phyloP scores from a whole-genome alignment of 495 filamentous ascomycete species.

The Pseudevernia furfuracea region DNA sequence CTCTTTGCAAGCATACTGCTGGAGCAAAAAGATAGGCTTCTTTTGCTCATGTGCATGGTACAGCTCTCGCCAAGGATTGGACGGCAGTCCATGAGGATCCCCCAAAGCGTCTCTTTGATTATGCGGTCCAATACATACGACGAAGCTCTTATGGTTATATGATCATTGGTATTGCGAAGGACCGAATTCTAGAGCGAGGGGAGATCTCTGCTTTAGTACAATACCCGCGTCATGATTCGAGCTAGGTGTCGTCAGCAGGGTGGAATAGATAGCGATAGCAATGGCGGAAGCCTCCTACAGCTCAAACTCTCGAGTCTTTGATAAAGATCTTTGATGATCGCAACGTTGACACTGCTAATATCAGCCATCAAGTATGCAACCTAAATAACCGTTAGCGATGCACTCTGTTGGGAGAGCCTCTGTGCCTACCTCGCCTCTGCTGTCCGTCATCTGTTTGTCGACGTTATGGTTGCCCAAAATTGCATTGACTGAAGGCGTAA shows the following conservation, averaged over 20 bases:
- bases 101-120: background rate
- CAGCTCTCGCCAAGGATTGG: background rate
- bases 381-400: constrained; percentile 31
- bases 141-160: background rate
- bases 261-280: constrained; percentile 4
- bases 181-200: background rate
- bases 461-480: constrained; percentile 93
- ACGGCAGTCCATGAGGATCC: background rate
- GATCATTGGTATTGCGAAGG: background rate
- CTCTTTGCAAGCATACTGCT: background rate
- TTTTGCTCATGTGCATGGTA: background rate
- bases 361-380: constrained; percentile 97
- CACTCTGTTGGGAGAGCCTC: constrained; percentile 9
- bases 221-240: constrained; percentile 76
- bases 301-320: constrained; percentile 71
- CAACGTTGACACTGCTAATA: constrained; percentile 72
- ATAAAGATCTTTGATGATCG: constrained; percentile 77
- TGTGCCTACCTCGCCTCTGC: constrained; percentile 69
- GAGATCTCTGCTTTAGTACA: constrained; percentile 55
- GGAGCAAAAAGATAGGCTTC: background rate
- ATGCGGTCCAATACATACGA: background rate
- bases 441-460: constrained; percentile 96
- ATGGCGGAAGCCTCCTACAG: constrained; percentile 48
- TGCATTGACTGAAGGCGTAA: constrained; percentile 63
- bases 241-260: constrained; percentile 37